Conservation (phyloP, 176 grass and related monocot species). For the Miscanthus lutarioriparius region DNA sequence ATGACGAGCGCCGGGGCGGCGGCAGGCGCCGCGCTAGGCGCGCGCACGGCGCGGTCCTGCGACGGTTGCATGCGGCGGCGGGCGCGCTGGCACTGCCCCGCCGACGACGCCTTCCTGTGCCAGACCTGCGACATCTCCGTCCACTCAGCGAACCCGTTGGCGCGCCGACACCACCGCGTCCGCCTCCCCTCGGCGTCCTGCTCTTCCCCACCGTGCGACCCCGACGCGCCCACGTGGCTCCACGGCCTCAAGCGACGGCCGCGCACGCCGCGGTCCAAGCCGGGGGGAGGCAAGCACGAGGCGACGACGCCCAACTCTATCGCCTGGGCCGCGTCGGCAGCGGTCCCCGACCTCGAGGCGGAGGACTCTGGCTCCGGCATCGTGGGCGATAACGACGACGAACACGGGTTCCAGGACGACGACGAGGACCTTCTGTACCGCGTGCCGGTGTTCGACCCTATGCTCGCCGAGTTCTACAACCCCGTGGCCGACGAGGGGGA, state of each 20-base stretch:
- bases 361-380: conserved; percentile 38
- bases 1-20: conserved; percentile 46
- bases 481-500: conserved; percentile 31
- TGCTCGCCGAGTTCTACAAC: conserved; percentile 69
- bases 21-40: conserved; percentile 44
- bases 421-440: conserved; percentile 72
- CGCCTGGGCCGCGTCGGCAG: background rate
- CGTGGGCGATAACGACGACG: conserved; percentile 19
- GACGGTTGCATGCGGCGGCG: conserved; percentile 80
- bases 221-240: conserved; percentile 62
- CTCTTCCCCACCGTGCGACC: conserved; percentile 16
- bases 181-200: conserved; percentile 47
- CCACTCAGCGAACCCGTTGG: conserved; percentile 83
- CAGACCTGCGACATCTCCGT: conserved; percentile 76
- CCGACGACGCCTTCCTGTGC: conserved; percentile 85
- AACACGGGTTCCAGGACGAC: conserved; percentile 21
- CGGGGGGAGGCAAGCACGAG: conserved; percentile 34
- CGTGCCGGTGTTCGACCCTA: conserved; percentile 72
- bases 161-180: conserved; percentile 77
- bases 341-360: conserved; percentile 65
- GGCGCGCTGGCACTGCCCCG: conserved; percentile 72
- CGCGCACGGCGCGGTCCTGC: conserved; percentile 65
- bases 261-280: conserved; percentile 75
- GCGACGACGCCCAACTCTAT: background rate
- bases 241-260: conserved; percentile 66